Base-by-base conservation (phyloP, 495 filamentous ascomycete species). In the Penicillium taxi region DNA sequence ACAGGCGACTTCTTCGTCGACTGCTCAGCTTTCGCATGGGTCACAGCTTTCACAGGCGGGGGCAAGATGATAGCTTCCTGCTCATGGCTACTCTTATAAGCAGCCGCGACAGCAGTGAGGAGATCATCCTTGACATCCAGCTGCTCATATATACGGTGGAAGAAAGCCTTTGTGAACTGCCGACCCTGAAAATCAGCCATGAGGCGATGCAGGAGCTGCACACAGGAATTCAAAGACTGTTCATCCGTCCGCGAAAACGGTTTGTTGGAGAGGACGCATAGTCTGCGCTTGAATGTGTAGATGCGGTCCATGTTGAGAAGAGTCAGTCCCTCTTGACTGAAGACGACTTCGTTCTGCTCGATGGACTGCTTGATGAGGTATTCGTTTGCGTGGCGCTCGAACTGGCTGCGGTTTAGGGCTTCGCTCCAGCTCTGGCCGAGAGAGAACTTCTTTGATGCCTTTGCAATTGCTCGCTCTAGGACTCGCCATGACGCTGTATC, bases 271-370 rank as follows among this genome's bases (percentile, higher is more conserved):
- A 81, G 73, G 12, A 73, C 66, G 37, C 74, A 73, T 2, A 84
- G 66, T 4, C 75, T 67, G 21, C 72, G 69, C 48, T 84, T 82
- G 63, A 87, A 80, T 27, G 74, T 83, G 58, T 84, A 85, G 47
- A 85, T 64, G 38, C 79, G 73, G 55, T 87, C 81, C 27, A 86
- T 71, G 11, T 74, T 76, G 1, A 86, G 58, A 20, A 86, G 55
- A 1, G 74, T 82, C 20, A 87, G 60, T 23, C 77, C 78, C 30
- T 81, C 79, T n/a, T 78, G 74, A 18, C 75, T 72, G 64, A 81
- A 86, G 37, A 86, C 60, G 20, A 80, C 63, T 32, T 83, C 76
- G 47, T 84, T 80, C 49, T 85, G 81, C 27, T 67, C 49, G 17
- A 84, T 67, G 6, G 81, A 85, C 32, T 78, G 73, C 22, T 74